phyloP scores from a whole-genome alignment of 371 early-diverging fungal species.

The Coemansia sp. region DNA sequence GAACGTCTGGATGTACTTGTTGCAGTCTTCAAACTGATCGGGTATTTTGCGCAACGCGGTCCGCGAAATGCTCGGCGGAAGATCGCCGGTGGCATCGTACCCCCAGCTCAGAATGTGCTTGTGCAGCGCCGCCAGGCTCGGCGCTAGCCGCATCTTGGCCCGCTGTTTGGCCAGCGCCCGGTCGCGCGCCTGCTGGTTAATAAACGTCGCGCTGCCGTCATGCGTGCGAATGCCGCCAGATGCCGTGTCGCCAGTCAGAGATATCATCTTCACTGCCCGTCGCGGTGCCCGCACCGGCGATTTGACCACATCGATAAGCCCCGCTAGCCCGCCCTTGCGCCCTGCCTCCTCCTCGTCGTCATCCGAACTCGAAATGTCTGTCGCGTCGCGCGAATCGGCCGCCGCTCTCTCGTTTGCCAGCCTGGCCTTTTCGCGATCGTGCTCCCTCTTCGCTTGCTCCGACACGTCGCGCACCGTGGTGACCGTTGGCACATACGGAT shows the following conservation, averaged over 20 bases:
- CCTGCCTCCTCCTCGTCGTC: constrained; percentile 14
- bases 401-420: neutral
- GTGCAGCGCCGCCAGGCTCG: constrained; percentile 39
- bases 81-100: constrained; percentile 30
- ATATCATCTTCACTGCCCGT: constrained; percentile 22
- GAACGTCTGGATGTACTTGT: constrained; percentile 66
- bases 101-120: constrained; percentile 36
- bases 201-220: constrained; percentile 3
- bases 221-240: neutral
- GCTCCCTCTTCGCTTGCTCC: constrained; percentile 21
- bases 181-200: constrained; percentile 23
- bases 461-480: constrained; percentile 29
- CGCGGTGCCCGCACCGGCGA: neutral
- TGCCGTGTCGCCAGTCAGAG: neutral
- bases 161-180: constrained; percentile 31
- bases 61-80: constrained; percentile 17
- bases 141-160: constrained; percentile 38
- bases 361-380: constrained; percentile 23
- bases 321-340: constrained; percentile 16
- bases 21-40: constrained; percentile 56
- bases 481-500: neutral
- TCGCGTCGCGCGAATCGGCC: neutral
- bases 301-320: constrained; percentile 17
- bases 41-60: constrained; percentile 53
- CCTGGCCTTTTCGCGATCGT: constrained; percentile 11